Evolutionary conservation across 225 moss, liverwort and hornwort genomes (phyloP), one percentile per base, ranked within the genome.

Genomic region (Physcomitrellopsis africana): DNA sequence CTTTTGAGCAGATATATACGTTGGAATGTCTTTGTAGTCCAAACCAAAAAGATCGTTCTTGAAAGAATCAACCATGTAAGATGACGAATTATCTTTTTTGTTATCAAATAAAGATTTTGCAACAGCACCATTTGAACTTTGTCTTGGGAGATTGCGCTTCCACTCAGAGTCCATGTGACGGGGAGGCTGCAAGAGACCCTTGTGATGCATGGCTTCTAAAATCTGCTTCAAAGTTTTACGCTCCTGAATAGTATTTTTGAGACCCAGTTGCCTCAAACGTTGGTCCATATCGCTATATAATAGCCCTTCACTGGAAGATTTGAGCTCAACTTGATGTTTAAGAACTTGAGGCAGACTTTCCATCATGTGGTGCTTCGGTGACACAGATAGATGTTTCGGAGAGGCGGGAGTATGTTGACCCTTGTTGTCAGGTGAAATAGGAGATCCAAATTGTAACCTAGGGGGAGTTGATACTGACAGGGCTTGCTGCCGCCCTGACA

Each of bases 161-260:
- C 72, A 71, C 4, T 76, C 77, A 26, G 63, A 51, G 60, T 80
- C 76, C 52, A 70, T 66, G 65, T 76, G 84, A n/a, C 67, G 72
- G 43, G 80, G 80, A 47, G 80, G 84, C 24, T 80, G 77, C 29
- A 84, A 63, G 19, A 84, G 72, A 22, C 84, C 84, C 68, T 84
- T 84, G 10, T 76, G 80, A 51, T 80, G 84, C 84, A 84, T 84
- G 49, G 80, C 80, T 72, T 84, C 84, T 23, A 84, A 58, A 64
- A 84, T 84, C 69, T 84, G 84, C 73, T 84, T 84, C 68, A 84
- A 64, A 16, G 84, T 84, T 65, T 84, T 84, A 17, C 73, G 84
- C 76, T 84, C 84, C 65, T 84, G 84, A 18, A 84, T 80, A 64
- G 80, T 72, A 65, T 80, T 84, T 63, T 80, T 80, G n/a, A 84